A percentile compares a stretch with the other conserved stretches of the same genome.
These are phyloP conservation scores for Botrytis byssoidea DNA, from an alignment of 2,329 filamentous ascomycete species.

Conservation along the genomic window DNA sequence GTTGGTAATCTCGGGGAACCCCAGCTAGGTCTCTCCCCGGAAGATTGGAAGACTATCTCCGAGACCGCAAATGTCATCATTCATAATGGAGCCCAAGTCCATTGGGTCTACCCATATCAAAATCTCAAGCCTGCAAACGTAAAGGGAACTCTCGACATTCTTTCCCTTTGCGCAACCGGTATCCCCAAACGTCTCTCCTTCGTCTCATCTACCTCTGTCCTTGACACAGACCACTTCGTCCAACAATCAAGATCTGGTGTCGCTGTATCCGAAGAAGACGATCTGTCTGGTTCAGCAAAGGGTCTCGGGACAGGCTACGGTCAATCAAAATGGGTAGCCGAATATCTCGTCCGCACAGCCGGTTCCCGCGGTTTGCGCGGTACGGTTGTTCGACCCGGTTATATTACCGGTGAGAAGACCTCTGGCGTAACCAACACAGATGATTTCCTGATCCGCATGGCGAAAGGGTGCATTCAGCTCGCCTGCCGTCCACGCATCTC, in stretches of 20 bases:
- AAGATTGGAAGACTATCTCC: slow-evolving; percentile 63
- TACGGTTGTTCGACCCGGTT: slow-evolving; percentile 77
- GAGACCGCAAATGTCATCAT: slow-evolving; percentile 69
- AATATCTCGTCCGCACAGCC: slow-evolving; percentile 72
- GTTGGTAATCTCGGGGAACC: slow-evolving; percentile 72
- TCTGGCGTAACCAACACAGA: slow-evolving; percentile 77
- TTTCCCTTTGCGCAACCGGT: slow-evolving; percentile 72
- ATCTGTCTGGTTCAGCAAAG: slow-evolving; percentile 71
- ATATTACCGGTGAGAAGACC: slow-evolving; percentile 71
- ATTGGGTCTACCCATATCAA: slow-evolving; percentile 80
- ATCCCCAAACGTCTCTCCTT: slow-evolving; percentile 80
- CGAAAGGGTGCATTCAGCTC: slow-evolving; percentile 86
- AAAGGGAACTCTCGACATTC: slow-evolving; percentile 71
- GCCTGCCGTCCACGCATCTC: slow-evolving; percentile 68
- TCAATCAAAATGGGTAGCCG: slow-evolving; percentile 80
- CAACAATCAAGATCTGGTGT: slow-evolving; percentile 66
- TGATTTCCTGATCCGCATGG: slow-evolving; percentile 84
- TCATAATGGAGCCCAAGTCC: slow-evolving; percentile 78
- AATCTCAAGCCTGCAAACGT: slow-evolving; percentile 75
- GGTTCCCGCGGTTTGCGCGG: slow-evolving; percentile 73
- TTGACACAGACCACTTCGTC: slow-evolving; percentile 82
- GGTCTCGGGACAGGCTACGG: slow-evolving; percentile 87
- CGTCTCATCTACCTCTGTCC: slow-evolving; percentile 76
- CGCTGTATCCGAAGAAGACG: slow-evolving; percentile 71
- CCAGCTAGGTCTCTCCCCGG: slow-evolving; percentile 67